Conservation (phyloP, 495 filamentous ascomycete species). For the Cercophora sp. region DNA sequence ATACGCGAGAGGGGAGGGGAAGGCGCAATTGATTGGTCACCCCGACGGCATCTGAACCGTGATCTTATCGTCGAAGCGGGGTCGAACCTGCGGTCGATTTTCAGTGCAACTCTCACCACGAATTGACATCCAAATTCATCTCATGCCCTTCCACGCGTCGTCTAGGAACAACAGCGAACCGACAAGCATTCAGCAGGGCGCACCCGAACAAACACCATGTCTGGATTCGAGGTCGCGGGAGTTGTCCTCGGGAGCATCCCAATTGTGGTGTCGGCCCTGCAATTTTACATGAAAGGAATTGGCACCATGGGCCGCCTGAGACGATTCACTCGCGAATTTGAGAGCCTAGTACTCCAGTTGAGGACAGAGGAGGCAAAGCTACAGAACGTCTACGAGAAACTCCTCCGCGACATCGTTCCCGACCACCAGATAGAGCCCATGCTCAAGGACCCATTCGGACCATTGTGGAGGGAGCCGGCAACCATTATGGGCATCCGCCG, state of each 20-base stretch:
- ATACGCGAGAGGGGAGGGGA: too few relatives aligned
- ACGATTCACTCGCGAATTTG: constrained; percentile 28
- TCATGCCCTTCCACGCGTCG: too few relatives aligned
- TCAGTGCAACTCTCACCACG: too few relatives aligned
- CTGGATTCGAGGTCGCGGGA: constrained; percentile 43
- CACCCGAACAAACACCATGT: constrained; percentile 30
- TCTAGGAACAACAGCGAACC: too few relatives aligned
- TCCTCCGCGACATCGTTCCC: constrained; percentile 24
- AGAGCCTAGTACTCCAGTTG: constrained; percentile 27
- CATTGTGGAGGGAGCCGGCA: constrained; percentile 14
- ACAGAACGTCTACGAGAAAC: constrained; percentile 31
- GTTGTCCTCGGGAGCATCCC: constrained; percentile 40
- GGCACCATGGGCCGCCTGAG: constrained; percentile 21
- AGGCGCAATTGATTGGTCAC: too few relatives aligned
- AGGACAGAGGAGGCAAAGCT: constrained; percentile 32
- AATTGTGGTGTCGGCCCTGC: constrained; percentile 35
- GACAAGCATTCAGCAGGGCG: too few relatives aligned
- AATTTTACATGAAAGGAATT: constrained; percentile 33
- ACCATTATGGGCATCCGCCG: constrained; percentile 14
- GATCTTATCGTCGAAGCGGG: too few relatives aligned
- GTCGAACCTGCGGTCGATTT: too few relatives aligned
- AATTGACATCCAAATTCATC: too few relatives aligned
- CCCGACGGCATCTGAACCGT: too few relatives aligned
- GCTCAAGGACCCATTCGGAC: constrained; percentile 23
- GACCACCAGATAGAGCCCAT: constrained; percentile 21